Conservation (phyloP, 495 filamentous ascomycete genomes). For the Delitschia confertaspora region DNA sequence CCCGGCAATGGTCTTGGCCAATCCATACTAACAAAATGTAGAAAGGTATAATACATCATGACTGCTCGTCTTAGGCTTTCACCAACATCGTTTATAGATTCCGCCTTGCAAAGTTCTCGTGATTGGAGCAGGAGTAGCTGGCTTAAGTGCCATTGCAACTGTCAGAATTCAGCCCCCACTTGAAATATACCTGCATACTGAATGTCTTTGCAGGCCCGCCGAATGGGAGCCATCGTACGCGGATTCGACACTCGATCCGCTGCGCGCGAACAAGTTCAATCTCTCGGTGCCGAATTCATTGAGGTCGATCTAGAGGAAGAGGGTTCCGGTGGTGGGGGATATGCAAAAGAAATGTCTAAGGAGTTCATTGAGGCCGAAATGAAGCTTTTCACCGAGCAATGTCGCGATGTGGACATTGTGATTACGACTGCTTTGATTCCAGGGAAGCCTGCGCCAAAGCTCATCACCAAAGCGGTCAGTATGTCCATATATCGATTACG, state of each 20-base stretch:
- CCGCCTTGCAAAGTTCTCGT: slow-evolving; percentile 76
- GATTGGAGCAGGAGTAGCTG: slow-evolving; percentile 75
- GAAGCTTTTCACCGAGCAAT: slow-evolving; percentile 76
- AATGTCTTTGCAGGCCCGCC: slow-evolving; percentile 42
- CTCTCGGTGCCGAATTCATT: slow-evolving; percentile 73
- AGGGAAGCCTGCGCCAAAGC: slow-evolving; percentile 61
- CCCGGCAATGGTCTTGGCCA: neutral
- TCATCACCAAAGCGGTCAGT: slow-evolving; percentile 49
- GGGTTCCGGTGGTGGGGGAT: slow-evolving; percentile 69
- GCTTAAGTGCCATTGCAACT: slow-evolving; percentile 71
- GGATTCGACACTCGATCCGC: slow-evolving; percentile 75
- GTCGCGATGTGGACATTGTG: slow-evolving; percentile 75
- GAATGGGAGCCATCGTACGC: slow-evolving; percentile 74
- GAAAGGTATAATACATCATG: slow-evolving; percentile 17
- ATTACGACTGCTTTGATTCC: slow-evolving; percentile 79
- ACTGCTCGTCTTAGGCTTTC: neutral
- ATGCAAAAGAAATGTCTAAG: slow-evolving; percentile 81
- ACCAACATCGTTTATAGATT: slow-evolving; percentile 41
- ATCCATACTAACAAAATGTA: neutral
- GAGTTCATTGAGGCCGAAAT: slow-evolving; percentile 83
- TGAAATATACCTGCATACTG: neutral
- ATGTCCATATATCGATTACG: neutral
- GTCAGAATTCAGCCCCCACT: slow-evolving; percentile 5
- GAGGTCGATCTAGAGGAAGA: slow-evolving; percentile 79
- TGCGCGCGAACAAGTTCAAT: slow-evolving; percentile 74